These are phyloP conservation scores for Friedmanniomyces endolithicus DNA, from an alignment of 495 filamentous ascomycete species.

Conservation along the genomic window DNA sequence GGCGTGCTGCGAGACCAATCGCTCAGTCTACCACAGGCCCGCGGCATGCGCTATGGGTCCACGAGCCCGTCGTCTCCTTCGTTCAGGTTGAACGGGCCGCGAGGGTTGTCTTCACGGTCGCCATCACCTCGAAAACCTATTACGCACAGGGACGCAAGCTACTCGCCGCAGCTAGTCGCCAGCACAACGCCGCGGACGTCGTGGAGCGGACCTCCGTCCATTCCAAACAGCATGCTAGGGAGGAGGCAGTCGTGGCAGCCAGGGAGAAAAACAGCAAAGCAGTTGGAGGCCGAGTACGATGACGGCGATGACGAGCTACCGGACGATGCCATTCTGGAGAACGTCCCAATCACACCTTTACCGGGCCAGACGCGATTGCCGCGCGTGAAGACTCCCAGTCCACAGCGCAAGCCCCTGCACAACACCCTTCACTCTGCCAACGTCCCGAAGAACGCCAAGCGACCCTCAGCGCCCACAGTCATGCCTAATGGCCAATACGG, in stretches of 20 bases:
- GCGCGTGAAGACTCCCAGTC: constrained; percentile 31
- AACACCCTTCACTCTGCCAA: constrained; percentile 17
- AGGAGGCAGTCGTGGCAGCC: constrained; percentile 57
- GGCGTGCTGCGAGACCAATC: constrained; percentile 22
- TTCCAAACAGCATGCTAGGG: constrained; percentile 14
- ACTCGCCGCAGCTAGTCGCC: constrained; percentile 6
- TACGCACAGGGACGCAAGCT: neutral
- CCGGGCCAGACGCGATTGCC: constrained; percentile 22
- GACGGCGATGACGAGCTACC: constrained; percentile 88
- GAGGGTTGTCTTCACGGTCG: constrained; percentile 26
- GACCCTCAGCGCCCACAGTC: constrained; percentile 15
- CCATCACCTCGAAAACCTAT: constrained; percentile 26
- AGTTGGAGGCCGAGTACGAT: constrained; percentile 77
- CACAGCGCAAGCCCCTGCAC: constrained; percentile 14
- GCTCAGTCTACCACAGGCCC: constrained; percentile 26
- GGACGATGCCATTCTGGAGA: constrained; percentile 81
- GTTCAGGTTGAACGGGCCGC: constrained; percentile 26
- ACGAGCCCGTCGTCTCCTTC: constrained; percentile 35
- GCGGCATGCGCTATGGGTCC: constrained; percentile 28
- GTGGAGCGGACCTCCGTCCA: constrained; percentile 29
- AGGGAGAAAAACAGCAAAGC: constrained; percentile 60
- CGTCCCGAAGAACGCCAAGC: constrained; percentile 18
- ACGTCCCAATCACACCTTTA: constrained; percentile 80
- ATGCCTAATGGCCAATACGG: constrained; percentile 18
- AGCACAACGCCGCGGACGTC: constrained; percentile 26